phyloP scores from a whole-genome alignment of 2,329 filamentous ascomycete species.

The Neophaeococcomyces mojaviensis region DNA sequence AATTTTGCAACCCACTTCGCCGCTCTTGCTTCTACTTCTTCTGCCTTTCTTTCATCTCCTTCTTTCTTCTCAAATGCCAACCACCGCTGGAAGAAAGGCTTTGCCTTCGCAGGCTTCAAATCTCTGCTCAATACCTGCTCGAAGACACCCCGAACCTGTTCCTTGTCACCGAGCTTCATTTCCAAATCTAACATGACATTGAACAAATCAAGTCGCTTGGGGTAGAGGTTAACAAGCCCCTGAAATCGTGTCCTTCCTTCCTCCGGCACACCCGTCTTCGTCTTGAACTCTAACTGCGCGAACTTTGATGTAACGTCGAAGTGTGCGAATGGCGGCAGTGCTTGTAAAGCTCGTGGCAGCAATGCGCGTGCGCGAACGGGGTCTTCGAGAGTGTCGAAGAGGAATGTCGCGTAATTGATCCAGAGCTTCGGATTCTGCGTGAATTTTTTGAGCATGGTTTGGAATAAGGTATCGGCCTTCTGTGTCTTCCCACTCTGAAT shows the following conservation, averaged over 20 bases:
- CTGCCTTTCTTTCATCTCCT: conserved; percentile 61
- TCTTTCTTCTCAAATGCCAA: conserved; percentile 70
- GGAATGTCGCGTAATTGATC: conserved; percentile 90
- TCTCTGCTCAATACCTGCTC: conserved; percentile 60
- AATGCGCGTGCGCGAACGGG: conserved; percentile 70
- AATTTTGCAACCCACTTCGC: conserved; percentile 27
- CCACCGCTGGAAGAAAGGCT: conserved; percentile 89
- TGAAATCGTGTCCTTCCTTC: conserved; percentile 93
- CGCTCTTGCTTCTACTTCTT: conserved; percentile 63
- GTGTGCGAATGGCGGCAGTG: conserved; percentile 62
- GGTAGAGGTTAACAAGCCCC: conserved; percentile 71
- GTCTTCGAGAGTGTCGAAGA: conserved; percentile 64
- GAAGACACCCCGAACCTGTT: conserved; percentile 68
- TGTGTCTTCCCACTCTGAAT: conserved; percentile 81
- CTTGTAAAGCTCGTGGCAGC: conserved; percentile 75
- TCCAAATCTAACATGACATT: conserved; percentile 86
- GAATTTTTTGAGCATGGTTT: conserved; percentile 79
- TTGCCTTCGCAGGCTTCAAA: conserved; percentile 74
- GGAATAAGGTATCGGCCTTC: conserved; percentile 82
- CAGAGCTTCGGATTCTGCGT: conserved; percentile 72
- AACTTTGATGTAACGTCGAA: conserved; percentile 77
- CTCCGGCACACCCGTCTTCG: conserved; percentile 72
- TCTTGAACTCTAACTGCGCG: conserved; percentile 84
- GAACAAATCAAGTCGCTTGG: conserved; percentile 88
- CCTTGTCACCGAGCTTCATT: conserved; percentile 49